A percentile compares a stretch with the other conserved stretches of the same genome.
phyloP scores from a whole-genome alignment of 139 green algal genomes.

The Diplosphaera chodatii region DNA sequence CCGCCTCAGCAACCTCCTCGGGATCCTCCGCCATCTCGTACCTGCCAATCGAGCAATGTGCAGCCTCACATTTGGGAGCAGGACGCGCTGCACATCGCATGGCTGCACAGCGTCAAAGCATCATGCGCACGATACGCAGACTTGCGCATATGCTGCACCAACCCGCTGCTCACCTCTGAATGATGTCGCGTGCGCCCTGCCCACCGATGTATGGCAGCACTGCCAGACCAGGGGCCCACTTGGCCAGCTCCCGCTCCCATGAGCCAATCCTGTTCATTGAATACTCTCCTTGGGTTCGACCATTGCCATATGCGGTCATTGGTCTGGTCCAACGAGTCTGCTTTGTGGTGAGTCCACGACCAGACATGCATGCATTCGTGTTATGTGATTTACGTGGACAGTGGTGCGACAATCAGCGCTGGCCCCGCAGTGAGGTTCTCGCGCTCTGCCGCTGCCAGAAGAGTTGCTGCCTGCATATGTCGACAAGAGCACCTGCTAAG shows the following conservation, averaged over 20 bases:
- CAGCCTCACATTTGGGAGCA: background rate
- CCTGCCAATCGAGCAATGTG: conserved; percentile 3
- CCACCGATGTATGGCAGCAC: conserved; percentile 2
- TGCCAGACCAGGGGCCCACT: background rate
- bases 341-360: no score
- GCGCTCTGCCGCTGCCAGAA: conserved; percentile 3
- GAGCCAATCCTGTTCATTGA: background rate
- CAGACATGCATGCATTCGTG: no score
- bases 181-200: background rate
- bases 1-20: background rate
- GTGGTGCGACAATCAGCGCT: background rate
- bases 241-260: conserved; percentile 3
- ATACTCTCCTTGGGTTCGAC: no score
- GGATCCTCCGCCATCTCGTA: conserved; percentile 18
- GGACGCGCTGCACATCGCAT: no score
- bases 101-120: no score
- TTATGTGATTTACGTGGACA: conserved; percentile 1
- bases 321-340: no score
- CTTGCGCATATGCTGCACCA: no score
- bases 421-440: background rate
- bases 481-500: no score
- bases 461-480: background rate
- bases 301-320: no score
- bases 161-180: background rate
- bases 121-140: no score